Base-by-base conservation (phyloP, 2,329 filamentous ascomycete genomes). In the Parasarocladium wereldwijsianum region DNA sequence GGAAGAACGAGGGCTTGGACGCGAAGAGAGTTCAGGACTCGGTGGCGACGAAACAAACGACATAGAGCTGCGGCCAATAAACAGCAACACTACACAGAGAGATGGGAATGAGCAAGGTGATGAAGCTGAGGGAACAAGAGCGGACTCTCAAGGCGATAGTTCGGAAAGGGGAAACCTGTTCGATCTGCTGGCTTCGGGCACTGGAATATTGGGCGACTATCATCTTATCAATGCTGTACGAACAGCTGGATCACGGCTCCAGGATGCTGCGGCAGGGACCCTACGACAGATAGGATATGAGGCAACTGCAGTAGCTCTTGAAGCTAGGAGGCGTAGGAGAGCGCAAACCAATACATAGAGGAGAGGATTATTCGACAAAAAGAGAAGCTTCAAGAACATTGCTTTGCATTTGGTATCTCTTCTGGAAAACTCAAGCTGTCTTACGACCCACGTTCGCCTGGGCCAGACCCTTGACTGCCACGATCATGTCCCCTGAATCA, bases 371-470 rank as follows among this genome's bases (percentile, higher is more conserved):
- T 15, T 27, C n/a, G 17, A 4, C 15, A 27, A 10, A 7, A 9
- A 17, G 23, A 12, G n/a, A 19, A 6, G 22, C 14, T 31, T 15
- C 9, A 15, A 33, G 32, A 27, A 23, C 37, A 37, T 26, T 31
- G 32, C 31, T 26, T 18, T 27, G 33, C 35, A 34, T 29, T 37
- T 38, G 37, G 30, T 35, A 40, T 41, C 37, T 36, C 26, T 26
- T 34, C 24, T n/a, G n/a, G n/a, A n/a, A n/a, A n/a, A n/a, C 23
- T 53, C 54, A 72, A 43, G 66, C 68, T 45, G 94, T 79, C 59
- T 96, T 96, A 46, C 86, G 73, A 31, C 87, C 87, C 28, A 96
- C 81, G 50, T 96, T 98, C 17, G 90, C 90, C 35, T 98, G 82
- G 24, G 90, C 90, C 43, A 74, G 76, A 18, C 90, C 90, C 46